Evolutionary conservation across 805 yeast species (phyloP).

Genomic region (Teunomyces kruisii): DNA sequence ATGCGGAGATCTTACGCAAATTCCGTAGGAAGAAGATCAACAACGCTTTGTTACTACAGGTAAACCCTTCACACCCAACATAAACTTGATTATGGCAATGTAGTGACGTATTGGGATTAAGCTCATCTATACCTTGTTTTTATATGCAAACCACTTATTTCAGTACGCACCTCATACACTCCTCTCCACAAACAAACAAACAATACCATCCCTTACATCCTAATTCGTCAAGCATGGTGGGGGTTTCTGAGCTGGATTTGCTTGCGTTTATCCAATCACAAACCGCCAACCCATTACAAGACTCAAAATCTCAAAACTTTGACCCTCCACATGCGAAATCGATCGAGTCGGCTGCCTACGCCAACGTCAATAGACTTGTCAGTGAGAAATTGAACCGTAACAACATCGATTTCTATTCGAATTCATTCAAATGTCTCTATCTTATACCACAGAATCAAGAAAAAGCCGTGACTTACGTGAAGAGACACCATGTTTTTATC

Average conservation of each 20-base stretch:
- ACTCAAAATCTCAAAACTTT: slow-evolving; percentile 11
- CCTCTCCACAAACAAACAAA: slow-evolving; percentile 4
- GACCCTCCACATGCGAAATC: slow-evolving; percentile 7
- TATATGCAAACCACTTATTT: not conserved
- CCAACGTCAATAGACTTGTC: slow-evolving; percentile 6
- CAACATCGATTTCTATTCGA: slow-evolving; percentile 8
- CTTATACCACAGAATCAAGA: slow-evolving; percentile 8
- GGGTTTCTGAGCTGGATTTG: slow-evolving; percentile 5
- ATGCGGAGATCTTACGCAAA: no score
- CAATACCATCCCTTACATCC: not conserved
- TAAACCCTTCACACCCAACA: no score
- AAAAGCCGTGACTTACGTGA: slow-evolving; percentile 12
- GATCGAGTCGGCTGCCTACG: slow-evolving; percentile 9
- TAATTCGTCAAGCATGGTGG: not conserved
- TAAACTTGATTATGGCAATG: no score
- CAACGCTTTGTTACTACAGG: no score
- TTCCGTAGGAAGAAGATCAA: no score
- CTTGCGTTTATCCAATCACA: slow-evolving; percentile 7
- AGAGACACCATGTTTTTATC: slow-evolving; percentile 28
- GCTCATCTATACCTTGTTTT: not conserved
- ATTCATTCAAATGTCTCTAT: slow-evolving; percentile 20
- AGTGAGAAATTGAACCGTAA: not conserved
- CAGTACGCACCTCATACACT: not conserved
- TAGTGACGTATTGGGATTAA: not conserved
- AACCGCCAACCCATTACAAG: slow-evolving; percentile 7